A percentile compares a stretch with the other conserved stretches of the same genome.
phyloP scores from a whole-genome alignment of 108 stramenopile species.

The Chaetoceros muelleri region DNA sequence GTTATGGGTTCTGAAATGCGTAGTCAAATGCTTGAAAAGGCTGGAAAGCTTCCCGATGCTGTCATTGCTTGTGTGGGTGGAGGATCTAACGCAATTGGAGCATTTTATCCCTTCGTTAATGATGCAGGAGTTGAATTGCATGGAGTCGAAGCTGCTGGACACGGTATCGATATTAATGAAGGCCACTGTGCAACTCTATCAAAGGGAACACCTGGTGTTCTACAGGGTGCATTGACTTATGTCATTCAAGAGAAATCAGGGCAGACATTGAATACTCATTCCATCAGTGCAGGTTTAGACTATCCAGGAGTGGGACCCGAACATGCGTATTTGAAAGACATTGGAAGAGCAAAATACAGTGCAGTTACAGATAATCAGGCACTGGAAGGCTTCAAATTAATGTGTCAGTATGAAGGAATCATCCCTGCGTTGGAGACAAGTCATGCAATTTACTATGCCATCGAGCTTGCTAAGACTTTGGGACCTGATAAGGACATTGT shows the following conservation, averaged over 20 bases:
- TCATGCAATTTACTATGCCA: slow-evolving; percentile 87
- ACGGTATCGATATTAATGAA: slow-evolving; percentile 70
- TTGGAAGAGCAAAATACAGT: slow-evolving; percentile 78
- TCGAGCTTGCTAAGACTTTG: slow-evolving; percentile 83
- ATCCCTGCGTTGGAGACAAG: slow-evolving; percentile 93
- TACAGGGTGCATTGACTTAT: slow-evolving; percentile 93
- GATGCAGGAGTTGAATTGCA: slow-evolving; percentile 78
- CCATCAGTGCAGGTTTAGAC: slow-evolving; percentile 91
- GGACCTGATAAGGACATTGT: slow-evolving; percentile 82
- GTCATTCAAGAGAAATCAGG: slow-evolving; percentile 86
- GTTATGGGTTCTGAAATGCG: slow-evolving; percentile 82
- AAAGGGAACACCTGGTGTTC: slow-evolving; percentile 85
- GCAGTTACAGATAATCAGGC: slow-evolving; percentile 89
- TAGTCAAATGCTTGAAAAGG: slow-evolving; percentile 80
- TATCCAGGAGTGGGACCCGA: slow-evolving; percentile 98
- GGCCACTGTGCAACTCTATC: slow-evolving; percentile 88
- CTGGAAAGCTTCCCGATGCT: slow-evolving; percentile 84
- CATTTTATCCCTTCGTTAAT: slow-evolving; percentile 85
- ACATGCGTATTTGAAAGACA: slow-evolving; percentile 88
- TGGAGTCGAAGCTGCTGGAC: slow-evolving; percentile 93
- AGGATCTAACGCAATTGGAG: slow-evolving; percentile 94
- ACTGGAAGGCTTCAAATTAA: slow-evolving; percentile 82
- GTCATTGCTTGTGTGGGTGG: slow-evolving; percentile 95
- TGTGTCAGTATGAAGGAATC: slow-evolving; percentile 91
- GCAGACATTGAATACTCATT: slow-evolving; percentile 88